Conservation (phyloP, 495 filamentous ascomycete genomes). For the Halenospora varia region DNA sequence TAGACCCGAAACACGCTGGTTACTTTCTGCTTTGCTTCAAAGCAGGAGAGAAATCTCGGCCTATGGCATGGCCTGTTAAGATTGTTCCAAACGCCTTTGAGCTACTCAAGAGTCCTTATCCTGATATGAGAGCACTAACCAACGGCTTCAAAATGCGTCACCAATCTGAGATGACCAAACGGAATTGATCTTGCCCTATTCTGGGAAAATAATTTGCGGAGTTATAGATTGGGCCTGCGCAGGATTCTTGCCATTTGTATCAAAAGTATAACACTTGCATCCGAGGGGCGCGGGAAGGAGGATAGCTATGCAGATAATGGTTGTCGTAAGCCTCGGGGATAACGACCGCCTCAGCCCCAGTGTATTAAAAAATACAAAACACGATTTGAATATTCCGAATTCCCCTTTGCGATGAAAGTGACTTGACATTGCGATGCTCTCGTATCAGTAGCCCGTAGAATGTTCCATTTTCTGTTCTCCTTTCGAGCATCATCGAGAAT, state of each 20-base stretch:
- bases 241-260: conserved; percentile 8
- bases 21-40: conserved; percentile 97
- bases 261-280: neutral
- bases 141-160: conserved; percentile 69
- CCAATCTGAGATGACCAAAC: conserved; percentile 38
- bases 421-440: no score
- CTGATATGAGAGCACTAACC: conserved; percentile 88
- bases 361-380: neutral
- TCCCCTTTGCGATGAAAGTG: no score
- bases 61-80: conserved; percentile 82
- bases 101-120: conserved; percentile 79
- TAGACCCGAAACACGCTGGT: conserved; percentile 85
- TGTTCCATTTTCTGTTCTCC: no score
- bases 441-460: no score
- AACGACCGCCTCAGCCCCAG: neutral
- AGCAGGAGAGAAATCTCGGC: conserved; percentile 65
- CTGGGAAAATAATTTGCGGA: conserved; percentile 1
- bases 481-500: no score
- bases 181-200: neutral
- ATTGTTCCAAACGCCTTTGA: conserved; percentile 86
- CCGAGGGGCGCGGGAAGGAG: neutral
- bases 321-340: neutral
- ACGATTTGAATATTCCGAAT: no score
- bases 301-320: neutral
- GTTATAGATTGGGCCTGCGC: conserved; percentile 10